A percentile compares a stretch with the other conserved stretches of the same genome.
Conservation (phyloP, 208 protist genomes). For the Lotmaria passim region DNA sequence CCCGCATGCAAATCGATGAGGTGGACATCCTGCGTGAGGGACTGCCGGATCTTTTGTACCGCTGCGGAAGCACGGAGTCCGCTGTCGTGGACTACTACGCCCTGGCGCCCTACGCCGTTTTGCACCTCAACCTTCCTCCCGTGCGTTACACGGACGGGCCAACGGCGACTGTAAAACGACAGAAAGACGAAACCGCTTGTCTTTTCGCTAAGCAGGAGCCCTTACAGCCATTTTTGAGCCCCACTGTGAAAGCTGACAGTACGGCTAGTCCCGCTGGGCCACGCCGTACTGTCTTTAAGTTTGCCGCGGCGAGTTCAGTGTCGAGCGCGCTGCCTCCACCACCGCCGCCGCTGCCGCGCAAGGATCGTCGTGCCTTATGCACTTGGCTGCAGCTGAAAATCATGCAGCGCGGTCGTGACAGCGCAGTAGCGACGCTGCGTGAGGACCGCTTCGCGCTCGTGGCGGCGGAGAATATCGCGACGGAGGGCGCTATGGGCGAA, state of each 20-base stretch:
- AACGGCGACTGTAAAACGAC: too few relatives aligned
- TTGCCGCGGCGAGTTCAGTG: not conserved
- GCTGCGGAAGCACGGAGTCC: conserved; percentile 50
- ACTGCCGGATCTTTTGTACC: conserved; percentile 53
- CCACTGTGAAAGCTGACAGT: not conserved
- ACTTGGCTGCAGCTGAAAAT: conserved; percentile 30
- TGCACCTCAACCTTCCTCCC: conserved; percentile 30
- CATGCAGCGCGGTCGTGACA: conserved; percentile 23
- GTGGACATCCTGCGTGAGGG: conserved; percentile 72
- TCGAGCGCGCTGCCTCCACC: conserved; percentile 10
- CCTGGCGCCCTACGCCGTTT: conserved; percentile 67
- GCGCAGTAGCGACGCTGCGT: conserved; percentile 17
- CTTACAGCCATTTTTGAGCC: not conserved
- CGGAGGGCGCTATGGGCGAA: conserved; percentile 2
- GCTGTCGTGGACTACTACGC: conserved; percentile 69
- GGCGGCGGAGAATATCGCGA: conserved; percentile 4
- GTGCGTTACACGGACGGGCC: too few relatives aligned
- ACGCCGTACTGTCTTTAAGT: conserved; percentile 45
- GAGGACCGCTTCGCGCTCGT: conserved; percentile 15
- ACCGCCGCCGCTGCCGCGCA: not conserved
- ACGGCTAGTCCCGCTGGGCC: not conserved
- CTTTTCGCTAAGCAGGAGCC: not conserved
- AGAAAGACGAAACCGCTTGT: too few relatives aligned
- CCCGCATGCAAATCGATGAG: conserved; percentile 29
- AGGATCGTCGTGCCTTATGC: conserved; percentile 4